A percentile compares a stretch with the other conserved stretches of the same genome.
Conservation (phyloP, 352 stramenopile species). For the Globisporangium orthogonon region DNA sequence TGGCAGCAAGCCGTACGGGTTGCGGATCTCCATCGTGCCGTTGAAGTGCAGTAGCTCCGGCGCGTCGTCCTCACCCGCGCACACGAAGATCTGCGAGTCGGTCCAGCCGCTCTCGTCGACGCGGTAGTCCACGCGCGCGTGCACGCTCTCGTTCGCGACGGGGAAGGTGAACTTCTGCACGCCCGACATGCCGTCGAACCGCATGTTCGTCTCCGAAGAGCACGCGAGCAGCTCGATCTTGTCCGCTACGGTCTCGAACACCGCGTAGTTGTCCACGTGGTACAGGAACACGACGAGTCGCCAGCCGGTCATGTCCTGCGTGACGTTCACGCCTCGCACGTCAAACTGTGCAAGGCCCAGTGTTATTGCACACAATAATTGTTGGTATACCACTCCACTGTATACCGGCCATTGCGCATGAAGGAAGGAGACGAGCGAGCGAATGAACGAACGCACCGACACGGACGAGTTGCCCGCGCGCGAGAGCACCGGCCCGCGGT, state of each 20-base stretch:
- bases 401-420: neutral
- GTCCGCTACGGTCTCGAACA: slow-evolving; percentile 50
- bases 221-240: slow-evolving; percentile 78
- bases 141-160: slow-evolving; percentile 49
- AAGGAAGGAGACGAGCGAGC: neutral
- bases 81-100: slow-evolving; percentile 79
- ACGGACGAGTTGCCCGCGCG: slow-evolving; percentile 57
- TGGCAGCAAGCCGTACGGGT: slow-evolving; percentile 75
- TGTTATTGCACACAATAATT: no score
- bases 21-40: slow-evolving; percentile 72
- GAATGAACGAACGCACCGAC: slow-evolving; percentile 22
- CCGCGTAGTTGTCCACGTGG: slow-evolving; percentile 66
- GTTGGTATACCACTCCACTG: no score
- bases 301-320: slow-evolving; percentile 55
- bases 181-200: slow-evolving; percentile 56
- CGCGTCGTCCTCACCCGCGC: slow-evolving; percentile 35
- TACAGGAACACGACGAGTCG: slow-evolving; percentile 80
- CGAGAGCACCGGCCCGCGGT: slow-evolving; percentile 63
- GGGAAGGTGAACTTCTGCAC: slow-evolving; percentile 59
- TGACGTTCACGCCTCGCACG: slow-evolving; percentile 68
- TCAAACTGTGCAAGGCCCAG: slow-evolving; percentile 26
- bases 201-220: slow-evolving; percentile 27
- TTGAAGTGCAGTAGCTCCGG: slow-evolving; percentile 51
- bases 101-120: slow-evolving; percentile 69
- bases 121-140: slow-evolving; percentile 41